Percentiles rank a stretch among this genome's conserved stretches.
Evolutionary conservation across 805 yeast genomes (phyloP).

Genomic region (Kodamaea jinghongensis): DNA sequence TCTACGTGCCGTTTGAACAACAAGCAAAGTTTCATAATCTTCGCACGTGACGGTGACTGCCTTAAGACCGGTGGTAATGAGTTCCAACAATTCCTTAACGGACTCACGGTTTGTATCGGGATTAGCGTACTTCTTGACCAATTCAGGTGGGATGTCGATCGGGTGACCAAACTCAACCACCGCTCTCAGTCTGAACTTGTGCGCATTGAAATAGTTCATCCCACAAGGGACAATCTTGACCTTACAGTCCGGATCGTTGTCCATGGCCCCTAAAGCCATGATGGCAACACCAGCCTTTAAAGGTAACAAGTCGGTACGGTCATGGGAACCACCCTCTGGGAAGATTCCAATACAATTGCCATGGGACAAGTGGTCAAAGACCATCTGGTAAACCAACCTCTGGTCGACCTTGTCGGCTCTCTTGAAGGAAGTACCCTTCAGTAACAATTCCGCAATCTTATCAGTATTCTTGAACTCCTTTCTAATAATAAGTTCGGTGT

Average conservation of each 20-base stretch:
- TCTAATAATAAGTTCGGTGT: constrained; percentile 63
- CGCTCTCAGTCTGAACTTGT: constrained; percentile 92
- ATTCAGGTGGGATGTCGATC: constrained; percentile 52
- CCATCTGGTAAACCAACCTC: constrained; percentile 74
- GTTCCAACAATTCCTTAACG: constrained; percentile 66
- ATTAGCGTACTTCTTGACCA: constrained; percentile 63
- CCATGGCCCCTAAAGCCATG: constrained; percentile 96
- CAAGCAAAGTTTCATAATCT: constrained; percentile 85
- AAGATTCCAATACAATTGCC: constrained; percentile 88
- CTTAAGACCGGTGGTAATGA: constrained; percentile 67
- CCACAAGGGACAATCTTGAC: constrained; percentile 95
- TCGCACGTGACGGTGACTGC: constrained; percentile 87
- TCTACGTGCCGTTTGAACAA: constrained; percentile 88
- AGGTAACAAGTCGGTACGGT: constrained; percentile 86
- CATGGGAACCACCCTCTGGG: constrained; percentile 99
- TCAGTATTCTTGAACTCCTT: constrained; percentile 63
- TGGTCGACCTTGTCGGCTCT: constrained; percentile 85
- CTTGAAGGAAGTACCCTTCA: constrained; percentile 57
- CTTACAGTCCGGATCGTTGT: constrained; percentile 66
- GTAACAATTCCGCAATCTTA: constrained; percentile 43
- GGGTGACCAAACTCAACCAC: constrained; percentile 94
- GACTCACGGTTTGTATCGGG: constrained; percentile 72
- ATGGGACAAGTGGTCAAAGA: constrained; percentile 76
- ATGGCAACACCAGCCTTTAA: constrained; percentile 96
- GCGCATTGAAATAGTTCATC: constrained; percentile 94